Percentiles rank a stretch among this genome's conserved stretches.
These are phyloP conservation scores for Penicillium bialowiezense DNA, from an alignment of 495 filamentous ascomycete genomes.

Conservation along the genomic window DNA sequence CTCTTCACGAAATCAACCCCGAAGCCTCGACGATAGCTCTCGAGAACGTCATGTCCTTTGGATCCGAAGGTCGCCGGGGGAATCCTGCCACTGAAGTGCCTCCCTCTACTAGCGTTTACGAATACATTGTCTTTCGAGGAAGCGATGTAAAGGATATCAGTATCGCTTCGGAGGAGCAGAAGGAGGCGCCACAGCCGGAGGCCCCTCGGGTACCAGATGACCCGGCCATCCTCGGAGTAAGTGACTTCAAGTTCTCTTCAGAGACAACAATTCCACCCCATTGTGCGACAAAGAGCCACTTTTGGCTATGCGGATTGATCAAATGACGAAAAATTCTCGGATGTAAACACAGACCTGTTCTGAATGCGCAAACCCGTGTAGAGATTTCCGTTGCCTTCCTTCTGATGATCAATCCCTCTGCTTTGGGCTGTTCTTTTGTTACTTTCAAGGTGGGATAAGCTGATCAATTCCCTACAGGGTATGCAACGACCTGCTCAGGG, in stretches of 20 bases:
- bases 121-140: constrained; percentile 98
- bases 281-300: neutral
- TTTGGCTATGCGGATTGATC: constrained; percentile 29
- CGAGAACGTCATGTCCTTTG: constrained; percentile 88
- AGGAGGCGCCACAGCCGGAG: constrained; percentile 65
- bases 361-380: constrained; percentile 91
- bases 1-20: constrained; percentile 96
- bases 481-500: constrained; percentile 30
- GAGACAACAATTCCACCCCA: neutral
- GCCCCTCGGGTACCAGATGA: constrained; percentile 82
- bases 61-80: constrained; percentile 83
- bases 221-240: constrained; percentile 95
- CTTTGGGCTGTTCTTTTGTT: constrained; percentile 2
- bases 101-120: constrained; percentile 81
- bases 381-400: constrained; percentile 99
- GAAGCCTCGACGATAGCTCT: constrained; percentile 94
- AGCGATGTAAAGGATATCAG: constrained; percentile 98
- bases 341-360: constrained; percentile 60
- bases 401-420: constrained; percentile 59
- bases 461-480: constrained; percentile 36
- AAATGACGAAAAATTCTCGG: constrained; percentile 63
- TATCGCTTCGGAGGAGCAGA: constrained; percentile 72
- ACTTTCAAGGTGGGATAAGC: constrained; percentile 8
- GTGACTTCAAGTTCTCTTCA: constrained; percentile 39
- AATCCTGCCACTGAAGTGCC: constrained; percentile 77